These are phyloP conservation scores for Ligustrum vulgare DNA, from an alignment of 257 asterid genomes.

Conservation along the genomic window DNA sequence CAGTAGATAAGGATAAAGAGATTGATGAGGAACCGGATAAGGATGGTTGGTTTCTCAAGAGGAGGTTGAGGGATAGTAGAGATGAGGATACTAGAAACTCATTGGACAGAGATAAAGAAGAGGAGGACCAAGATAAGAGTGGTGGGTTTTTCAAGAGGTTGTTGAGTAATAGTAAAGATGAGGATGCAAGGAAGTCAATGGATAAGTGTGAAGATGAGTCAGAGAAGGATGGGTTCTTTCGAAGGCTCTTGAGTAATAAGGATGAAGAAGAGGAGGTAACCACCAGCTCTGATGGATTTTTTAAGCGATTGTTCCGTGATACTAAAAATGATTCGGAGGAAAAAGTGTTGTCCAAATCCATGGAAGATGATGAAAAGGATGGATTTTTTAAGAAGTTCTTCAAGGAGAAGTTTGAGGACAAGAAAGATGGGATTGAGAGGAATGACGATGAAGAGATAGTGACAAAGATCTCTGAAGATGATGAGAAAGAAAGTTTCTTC, in stretches of 20 bases:
- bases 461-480: constrained; percentile 59
- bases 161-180: constrained; percentile 62
- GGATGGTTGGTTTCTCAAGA: constrained; percentile 63
- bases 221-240: constrained; percentile 78
- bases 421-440: constrained; percentile 60
- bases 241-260: constrained; percentile 57
- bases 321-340: constrained; percentile 65
- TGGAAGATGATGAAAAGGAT: constrained; percentile 78
- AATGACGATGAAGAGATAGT: constrained; percentile 55
- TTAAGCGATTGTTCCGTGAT: constrained; percentile 69
- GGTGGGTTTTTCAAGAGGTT: constrained; percentile 71
- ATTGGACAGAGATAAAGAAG: constrained; percentile 37
- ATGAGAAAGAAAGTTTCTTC: constrained; percentile 83
- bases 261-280: constrained; percentile 58
- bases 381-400: constrained; percentile 74
- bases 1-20: constrained; percentile 56
- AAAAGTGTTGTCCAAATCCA: constrained; percentile 45
- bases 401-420: constrained; percentile 76
- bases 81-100: constrained; percentile 45
- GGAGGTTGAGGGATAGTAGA: constrained; percentile 52
- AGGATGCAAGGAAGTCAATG: constrained; percentile 50
- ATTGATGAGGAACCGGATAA: constrained; percentile 58
- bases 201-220: constrained; percentile 65
- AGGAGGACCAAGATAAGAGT: constrained; percentile 61
- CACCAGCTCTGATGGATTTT: constrained; percentile 46